phyloP scores from a whole-genome alignment of 73 alveolate genomes.

The Urostyla sp. region DNA sequence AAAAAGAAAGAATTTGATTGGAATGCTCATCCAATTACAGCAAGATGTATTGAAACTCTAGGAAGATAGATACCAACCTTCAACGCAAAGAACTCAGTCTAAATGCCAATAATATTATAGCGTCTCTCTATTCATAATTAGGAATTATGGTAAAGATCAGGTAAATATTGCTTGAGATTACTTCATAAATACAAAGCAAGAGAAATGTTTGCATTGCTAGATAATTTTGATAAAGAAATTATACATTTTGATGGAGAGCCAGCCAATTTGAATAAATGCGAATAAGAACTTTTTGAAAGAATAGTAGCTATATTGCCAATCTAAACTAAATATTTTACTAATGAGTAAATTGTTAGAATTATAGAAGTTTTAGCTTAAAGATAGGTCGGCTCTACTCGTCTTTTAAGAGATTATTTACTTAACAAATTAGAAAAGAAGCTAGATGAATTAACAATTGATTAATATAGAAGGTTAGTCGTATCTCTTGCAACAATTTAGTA shows the following conservation, averaged over 20 bases:
- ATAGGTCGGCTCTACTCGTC: constrained; percentile 52
- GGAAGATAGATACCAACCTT: constrained; percentile 1
- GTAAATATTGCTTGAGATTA: constrained; percentile 5
- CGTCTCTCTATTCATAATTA: constrained; percentile 33
- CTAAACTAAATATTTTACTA: constrained; percentile 21
- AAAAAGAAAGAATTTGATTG: constrained; percentile 62
- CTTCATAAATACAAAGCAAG: constrained; percentile 57
- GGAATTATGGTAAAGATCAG: constrained; percentile 53
- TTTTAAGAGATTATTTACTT: constrained; percentile 60
- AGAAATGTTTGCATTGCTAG: constrained; percentile 41
- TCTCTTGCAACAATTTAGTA: constrained; percentile 56
- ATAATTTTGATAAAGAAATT: constrained; percentile 52
- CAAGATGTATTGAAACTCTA: background rate
- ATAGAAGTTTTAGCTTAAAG: constrained; percentile 51
- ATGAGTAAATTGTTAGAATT: constrained; percentile 18
- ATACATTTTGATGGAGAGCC: constrained; percentile 59
- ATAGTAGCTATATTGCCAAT: constrained; percentile 55
- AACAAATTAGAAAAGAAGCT: constrained; percentile 53
- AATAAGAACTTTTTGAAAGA: constrained; percentile 51
- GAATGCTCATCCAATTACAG: constrained; percentile 60
- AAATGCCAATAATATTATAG: constrained; percentile 19
- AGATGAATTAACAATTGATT: background rate
- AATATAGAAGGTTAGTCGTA: constrained; percentile 41
- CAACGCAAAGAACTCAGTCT: constrained; percentile 14
- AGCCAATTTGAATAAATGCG: constrained; percentile 25